These are phyloP conservation scores for Aegilops speltoides DNA, from an alignment of 176 grass and related monocot species.

Conservation along the genomic window DNA sequence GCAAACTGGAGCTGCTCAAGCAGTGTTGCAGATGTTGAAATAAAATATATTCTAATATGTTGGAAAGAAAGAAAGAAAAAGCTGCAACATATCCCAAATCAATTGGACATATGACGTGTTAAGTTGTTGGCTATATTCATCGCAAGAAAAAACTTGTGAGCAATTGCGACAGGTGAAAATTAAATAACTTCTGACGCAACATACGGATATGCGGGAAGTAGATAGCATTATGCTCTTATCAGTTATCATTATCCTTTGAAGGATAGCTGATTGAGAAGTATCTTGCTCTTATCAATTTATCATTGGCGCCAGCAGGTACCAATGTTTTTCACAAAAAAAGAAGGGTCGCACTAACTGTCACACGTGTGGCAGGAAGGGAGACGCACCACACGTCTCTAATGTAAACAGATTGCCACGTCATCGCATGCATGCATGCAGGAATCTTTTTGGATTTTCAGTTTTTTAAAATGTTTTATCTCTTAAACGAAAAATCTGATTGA, in stretches of 20 bases:
- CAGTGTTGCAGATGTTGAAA: not conserved
- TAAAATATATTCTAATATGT: not conserved
- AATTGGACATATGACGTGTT: too few species aligned
- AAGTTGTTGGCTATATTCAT: too few species aligned
- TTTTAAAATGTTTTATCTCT: too few species aligned
- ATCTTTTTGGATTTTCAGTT: too few species aligned
- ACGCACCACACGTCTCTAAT: too few species aligned
- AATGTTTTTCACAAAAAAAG: not conserved
- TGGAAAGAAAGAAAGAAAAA: too few species aligned
- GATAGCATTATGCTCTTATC: not conserved
- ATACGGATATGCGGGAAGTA: not conserved
- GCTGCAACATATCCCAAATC: too few species aligned
- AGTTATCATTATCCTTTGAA: not conserved
- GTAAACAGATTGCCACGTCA: too few species aligned
- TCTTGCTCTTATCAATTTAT: not conserved
- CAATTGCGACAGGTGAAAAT: not conserved
- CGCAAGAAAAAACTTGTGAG: not conserved
- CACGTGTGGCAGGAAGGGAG: too few species aligned
- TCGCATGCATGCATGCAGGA: too few species aligned
- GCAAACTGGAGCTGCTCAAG: conserved; percentile 28
- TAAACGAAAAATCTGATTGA: too few species aligned
- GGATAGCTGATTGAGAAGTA: not conserved
- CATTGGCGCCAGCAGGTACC: not conserved
- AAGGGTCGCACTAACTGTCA: too few species aligned
- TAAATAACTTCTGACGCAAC: not conserved